Base-by-base conservation (phyloP, 495 filamentous ascomycete genomes). In the Aspergillus mulundensis region DNA sequence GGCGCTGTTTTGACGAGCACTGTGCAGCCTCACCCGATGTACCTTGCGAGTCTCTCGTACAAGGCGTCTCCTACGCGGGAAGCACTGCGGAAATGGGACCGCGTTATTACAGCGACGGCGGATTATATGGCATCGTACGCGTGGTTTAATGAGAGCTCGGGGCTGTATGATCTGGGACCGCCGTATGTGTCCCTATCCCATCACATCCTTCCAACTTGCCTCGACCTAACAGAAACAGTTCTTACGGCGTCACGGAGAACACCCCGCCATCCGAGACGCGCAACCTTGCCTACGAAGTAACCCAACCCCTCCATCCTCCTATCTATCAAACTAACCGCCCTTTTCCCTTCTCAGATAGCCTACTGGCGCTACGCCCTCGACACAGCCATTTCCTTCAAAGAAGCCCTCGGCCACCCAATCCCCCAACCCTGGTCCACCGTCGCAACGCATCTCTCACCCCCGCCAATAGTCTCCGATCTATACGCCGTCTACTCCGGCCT, bases 151-250 rank as follows among this genome's bases (percentile, higher is more conserved):
- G 24, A 50, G 15, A 49, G 23, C 23, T 61, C 59, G 10, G 54
- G 59, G 8, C 56, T 53, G 12, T 61, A 61, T 32, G 59, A 61
- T 57, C 53, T 61, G 1, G 59, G 59, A n/a, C 59, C 59, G 21
- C 59, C 59, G 59, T 61, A 52, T 7, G 47, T 43, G 3, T 24
- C 12, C 38, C 16, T 36, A 16, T 20, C 19, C 43, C 15, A 20
- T n/a, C 18, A 8, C 20, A 4, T 36, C 12, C 11, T 36, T 36
- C 5, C 7, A 11, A 7, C 32, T 36, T 36, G 5, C 2, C 32
- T 36, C 28, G 10, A 4, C 28, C 28, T 10, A 30, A 48, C 7
- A n/a, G 5, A 41, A 5, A 30, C 19, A 61, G 59, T 14, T 19
- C 59, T 20, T 57, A 61, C 25, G 59, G 59, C 6, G 59, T 61